Evolutionary conservation across 2,329 filamentous ascomycete species (phyloP), one percentile per base, ranked within the genome.

Genomic region (Curvularia sp.): DNA sequence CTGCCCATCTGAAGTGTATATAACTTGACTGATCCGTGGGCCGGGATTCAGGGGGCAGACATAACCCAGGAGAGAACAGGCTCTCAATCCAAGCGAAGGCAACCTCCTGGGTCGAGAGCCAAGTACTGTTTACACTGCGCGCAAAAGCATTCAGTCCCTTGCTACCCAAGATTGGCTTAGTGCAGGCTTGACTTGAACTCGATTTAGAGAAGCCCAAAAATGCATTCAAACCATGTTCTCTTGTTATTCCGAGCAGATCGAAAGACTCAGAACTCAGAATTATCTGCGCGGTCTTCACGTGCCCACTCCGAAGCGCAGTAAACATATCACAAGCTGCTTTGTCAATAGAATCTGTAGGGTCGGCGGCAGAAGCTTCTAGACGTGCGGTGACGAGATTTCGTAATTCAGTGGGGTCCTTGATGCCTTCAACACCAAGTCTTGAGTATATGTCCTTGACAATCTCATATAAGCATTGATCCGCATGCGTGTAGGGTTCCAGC

Each of bases 391-490:
- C 46, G 3, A 75, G 55, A 30, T 66, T 60, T 32, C 74, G 69
- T 46, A 80, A 58, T 10, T 70, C 70, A 45, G 80, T 73, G 3
- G 81, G 74, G n/a, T 77, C 74, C 7, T 79, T 78, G 5, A 83
- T 63, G 5, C 74, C 74, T 27, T 81, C 74, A 15, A 87, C 75
- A 1, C 80, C 82, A 23, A 86, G 65, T 59, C 80, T 83, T 46
- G 80, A 79, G 51, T 87, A 81, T 3, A 86, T 74, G 47, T 80
- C 79, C 23, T 81, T 80, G 13, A 83, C 75, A 2, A 83, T 82
- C 50, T 82, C 81, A 63, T 86, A 86, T 66, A 86, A 76, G 72
- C 80, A 84, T 59, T 85, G 80, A 69, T 89, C 87, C 2, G 85
- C 84, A 62, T 84, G 79, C 25, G 80, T 76, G 60, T 81, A 83